Conservation (phyloP, 1,139 yeast genomes). For the Kurtzmaniella quercitrusa region DNA sequence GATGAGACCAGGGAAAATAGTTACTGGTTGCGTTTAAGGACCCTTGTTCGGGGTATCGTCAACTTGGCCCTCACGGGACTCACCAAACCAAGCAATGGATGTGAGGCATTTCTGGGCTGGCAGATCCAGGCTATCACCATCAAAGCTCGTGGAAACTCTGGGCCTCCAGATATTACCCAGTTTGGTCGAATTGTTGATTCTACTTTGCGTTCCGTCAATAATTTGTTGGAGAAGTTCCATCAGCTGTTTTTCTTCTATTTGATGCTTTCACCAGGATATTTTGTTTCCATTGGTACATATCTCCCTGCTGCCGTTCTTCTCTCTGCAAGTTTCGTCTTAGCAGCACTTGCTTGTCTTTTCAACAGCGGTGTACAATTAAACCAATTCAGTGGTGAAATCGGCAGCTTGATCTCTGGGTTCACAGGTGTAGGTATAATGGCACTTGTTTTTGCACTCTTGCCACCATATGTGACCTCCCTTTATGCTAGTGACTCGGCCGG, state of each 20-base stretch:
- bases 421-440: constrained; percentile 33
- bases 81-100: constrained; percentile 52
- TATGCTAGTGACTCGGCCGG: constrained; percentile 4
- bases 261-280: constrained; percentile 69
- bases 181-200: constrained; percentile 90
- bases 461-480: constrained; percentile 23
- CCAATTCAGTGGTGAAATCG: constrained; percentile 21
- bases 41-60: constrained; percentile 61
- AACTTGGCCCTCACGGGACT: constrained; percentile 72
- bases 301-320: constrained; percentile 79
- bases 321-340: constrained; percentile 66
- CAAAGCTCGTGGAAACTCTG: constrained; percentile 56
- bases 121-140: constrained; percentile 87
- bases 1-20: constrained; percentile 42
- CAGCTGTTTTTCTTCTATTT: constrained; percentile 94
- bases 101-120: constrained; percentile 95
- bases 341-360: constrained; percentile 60
- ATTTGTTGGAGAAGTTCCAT: constrained; percentile 90
- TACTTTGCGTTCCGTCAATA: constrained; percentile 82
- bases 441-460: constrained; percentile 20
- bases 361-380: constrained; percentile 32
- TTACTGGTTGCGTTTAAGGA: constrained; percentile 53
- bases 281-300: constrained; percentile 92
- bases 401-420: constrained; percentile 24
- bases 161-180: constrained; percentile 77